phyloP scores from a whole-genome alignment of 106 monocot species.

The Platanthera guangdongensis region DNA sequence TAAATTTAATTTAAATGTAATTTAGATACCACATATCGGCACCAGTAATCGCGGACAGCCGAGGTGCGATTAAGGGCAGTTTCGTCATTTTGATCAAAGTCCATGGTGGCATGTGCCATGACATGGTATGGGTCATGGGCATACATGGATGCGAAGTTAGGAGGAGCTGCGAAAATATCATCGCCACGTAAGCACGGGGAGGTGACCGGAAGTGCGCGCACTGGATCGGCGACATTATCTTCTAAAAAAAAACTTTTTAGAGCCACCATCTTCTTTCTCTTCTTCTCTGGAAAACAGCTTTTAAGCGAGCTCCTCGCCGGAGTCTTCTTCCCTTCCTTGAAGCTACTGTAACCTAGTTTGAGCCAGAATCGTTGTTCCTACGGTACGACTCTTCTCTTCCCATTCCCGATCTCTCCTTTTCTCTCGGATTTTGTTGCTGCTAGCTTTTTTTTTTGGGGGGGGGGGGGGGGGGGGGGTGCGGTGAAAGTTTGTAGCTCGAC shows the following conservation, averaged over 20 bases:
- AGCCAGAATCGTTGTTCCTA: neutral
- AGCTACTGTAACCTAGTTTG: neutral
- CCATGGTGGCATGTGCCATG: neutral
- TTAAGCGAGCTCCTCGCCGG: too few species aligned
- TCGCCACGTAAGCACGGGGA: conserved; percentile 9
- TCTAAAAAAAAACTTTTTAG: neutral
- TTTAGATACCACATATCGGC: too few species aligned
- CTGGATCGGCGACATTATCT: neutral
- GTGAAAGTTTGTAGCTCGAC: neutral
- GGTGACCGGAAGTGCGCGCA: neutral
- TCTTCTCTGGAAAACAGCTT: neutral
- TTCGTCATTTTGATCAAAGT: neutral
- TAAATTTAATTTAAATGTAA: too few species aligned
- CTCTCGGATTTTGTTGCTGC: neutral
- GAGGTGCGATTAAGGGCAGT: neutral
- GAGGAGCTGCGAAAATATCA: conserved; percentile 4
- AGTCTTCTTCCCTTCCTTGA: neutral
- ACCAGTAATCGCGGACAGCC: neutral
- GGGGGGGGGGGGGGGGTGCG: too few species aligned
- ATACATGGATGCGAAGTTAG: neutral
- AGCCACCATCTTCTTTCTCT: neutral
- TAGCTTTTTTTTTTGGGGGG: neutral
- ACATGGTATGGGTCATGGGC: neutral
- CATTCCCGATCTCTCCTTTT: neutral
- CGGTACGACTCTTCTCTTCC: neutral